phyloP scores from a whole-genome alignment of 129 eudicot genomes.

The Erigeron canadensis region DNA sequence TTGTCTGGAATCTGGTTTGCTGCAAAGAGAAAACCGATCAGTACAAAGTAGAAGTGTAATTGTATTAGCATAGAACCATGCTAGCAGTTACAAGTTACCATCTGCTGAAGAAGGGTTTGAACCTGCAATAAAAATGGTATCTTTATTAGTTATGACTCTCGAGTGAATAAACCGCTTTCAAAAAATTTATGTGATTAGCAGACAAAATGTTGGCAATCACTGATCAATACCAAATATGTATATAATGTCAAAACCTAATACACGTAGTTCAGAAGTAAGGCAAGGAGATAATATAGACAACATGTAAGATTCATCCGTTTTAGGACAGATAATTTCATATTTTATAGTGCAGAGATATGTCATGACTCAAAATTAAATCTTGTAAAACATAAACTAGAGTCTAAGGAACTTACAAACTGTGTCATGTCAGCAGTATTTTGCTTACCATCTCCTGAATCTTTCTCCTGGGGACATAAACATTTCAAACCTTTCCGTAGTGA shows the following conservation, averaged over 20 bases:
- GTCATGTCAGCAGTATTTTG: constrained; percentile 93
- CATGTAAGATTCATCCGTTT: constrained; percentile 17
- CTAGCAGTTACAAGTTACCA: constrained; percentile 45
- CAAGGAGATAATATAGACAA: constrained; percentile 15
- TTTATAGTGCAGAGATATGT: background rate
- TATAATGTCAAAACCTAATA: background rate
- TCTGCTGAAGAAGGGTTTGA: constrained; percentile 83
- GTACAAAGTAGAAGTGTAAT: constrained; percentile 1
- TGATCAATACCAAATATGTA: constrained; percentile 6
- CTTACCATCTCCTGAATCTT: constrained; percentile 65
- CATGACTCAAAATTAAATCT: background rate
- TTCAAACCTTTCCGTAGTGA: constrained; percentile 6
- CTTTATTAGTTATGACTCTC: constrained; percentile 13
- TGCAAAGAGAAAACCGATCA: constrained; percentile 35
- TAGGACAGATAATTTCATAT: background rate
- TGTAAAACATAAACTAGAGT: constrained; percentile 16
- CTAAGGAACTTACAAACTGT: constrained; percentile 60
- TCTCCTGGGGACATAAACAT: constrained; percentile 50
- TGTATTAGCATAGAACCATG: background rate
- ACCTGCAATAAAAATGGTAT: constrained; percentile 50
- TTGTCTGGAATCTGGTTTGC: constrained; percentile 81
- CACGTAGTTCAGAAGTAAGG: background rate
- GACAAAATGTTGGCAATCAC: background rate
- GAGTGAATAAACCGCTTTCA: background rate
- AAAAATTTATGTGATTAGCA: constrained; percentile 2